Evolutionary conservation across 2,329 filamentous ascomycete genomes (phyloP).

Genomic region (Curvularia spicifera): DNA sequence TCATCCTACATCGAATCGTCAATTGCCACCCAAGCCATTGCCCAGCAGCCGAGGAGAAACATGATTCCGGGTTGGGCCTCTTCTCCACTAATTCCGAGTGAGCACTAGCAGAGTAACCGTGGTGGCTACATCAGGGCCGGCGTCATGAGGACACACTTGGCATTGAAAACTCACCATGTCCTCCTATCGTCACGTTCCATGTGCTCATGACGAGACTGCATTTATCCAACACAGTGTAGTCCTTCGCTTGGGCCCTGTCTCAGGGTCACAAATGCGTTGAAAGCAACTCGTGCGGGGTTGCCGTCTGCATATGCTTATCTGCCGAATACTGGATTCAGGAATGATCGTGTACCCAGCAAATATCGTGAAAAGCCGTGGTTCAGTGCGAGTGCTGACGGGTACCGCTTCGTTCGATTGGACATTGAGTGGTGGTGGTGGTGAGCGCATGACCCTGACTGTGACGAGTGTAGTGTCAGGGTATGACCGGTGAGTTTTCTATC

Average conservation of each 20-base stretch:
- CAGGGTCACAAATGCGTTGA: constrained; percentile 2
- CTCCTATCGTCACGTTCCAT: neutral
- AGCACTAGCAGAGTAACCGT: neutral
- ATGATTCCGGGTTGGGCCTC: too few relatives aligned
- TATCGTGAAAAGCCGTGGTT: neutral
- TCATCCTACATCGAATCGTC: neutral
- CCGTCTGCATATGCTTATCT: constrained; percentile 15
- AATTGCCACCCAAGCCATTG: neutral
- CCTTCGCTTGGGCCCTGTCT: neutral
- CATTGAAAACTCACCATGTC: neutral
- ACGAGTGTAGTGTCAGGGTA: neutral
- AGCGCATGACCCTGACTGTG: constrained; percentile 15
- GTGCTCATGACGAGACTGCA: neutral
- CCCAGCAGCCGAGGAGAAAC: neutral
- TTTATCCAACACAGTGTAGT: neutral
- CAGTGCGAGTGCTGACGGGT: constrained; percentile 8
- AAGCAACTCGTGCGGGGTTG: constrained; percentile 12
- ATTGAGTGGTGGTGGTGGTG: constrained; percentile 9
- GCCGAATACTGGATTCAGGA: constrained; percentile 1
- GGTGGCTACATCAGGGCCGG: neutral
- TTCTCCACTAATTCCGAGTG: neutral
- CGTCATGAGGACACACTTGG: neutral
- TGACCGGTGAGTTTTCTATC: constrained; percentile 17
- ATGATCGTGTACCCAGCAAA: constrained; percentile 2
- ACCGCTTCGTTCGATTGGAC: constrained; percentile 9